Conservation (phyloP, 306 rosid genomes). For the Sesbania bispinosa region DNA sequence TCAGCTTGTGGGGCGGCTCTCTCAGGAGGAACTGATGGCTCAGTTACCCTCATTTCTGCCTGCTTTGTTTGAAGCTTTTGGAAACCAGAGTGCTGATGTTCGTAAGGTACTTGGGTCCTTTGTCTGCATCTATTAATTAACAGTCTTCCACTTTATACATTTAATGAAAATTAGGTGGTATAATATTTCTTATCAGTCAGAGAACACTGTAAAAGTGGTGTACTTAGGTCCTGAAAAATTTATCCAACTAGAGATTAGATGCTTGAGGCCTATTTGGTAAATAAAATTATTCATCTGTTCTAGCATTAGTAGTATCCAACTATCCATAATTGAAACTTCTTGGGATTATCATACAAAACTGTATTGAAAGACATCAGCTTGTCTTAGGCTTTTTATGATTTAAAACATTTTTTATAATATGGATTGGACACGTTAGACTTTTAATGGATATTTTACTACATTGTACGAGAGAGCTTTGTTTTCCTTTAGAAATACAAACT, state of each 20-base stretch:
- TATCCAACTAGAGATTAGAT: conserved; percentile 5
- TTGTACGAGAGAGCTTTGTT: not conserved
- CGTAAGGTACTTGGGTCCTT: conserved; percentile 67
- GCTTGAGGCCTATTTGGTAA: not conserved
- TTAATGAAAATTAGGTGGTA: conserved; percentile 11
- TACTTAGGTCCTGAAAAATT: not conserved
- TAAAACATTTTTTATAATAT: not conserved
- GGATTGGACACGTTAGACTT: not conserved
- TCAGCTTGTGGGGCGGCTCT: conserved; percentile 86
- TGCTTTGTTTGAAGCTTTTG: conserved; percentile 93
- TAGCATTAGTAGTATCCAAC: not conserved
- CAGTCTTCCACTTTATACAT: not conserved
- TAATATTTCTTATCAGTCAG: not conserved
- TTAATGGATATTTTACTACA: not conserved
- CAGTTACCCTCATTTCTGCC: conserved; percentile 93
- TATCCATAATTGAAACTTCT: not conserved
- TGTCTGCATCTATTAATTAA: conserved; percentile 1
- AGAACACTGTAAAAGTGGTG: conserved; percentile 12
- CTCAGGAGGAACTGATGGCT: conserved; percentile 84
- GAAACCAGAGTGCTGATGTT: conserved; percentile 96
- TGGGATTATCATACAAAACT: not conserved
- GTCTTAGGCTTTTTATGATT: not conserved
- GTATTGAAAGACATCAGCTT: not conserved
- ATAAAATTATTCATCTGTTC: not conserved
- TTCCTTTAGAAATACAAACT: not conserved